Conservation (phyloP, 371 early-diverging fungal species). For the Apophysomyces sp. region DNA sequence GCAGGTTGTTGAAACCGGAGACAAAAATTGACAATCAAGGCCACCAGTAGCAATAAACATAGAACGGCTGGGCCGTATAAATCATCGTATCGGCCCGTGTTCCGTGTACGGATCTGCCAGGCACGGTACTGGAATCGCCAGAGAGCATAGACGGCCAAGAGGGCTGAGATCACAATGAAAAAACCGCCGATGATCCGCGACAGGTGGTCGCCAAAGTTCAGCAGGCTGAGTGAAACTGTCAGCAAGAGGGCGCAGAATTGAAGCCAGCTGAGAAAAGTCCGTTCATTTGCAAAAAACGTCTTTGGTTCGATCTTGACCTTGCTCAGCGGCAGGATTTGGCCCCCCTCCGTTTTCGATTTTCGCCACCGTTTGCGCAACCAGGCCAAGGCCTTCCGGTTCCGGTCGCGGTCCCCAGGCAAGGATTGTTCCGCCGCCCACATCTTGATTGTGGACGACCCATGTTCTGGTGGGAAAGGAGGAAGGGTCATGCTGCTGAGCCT, state of each 20-base stretch:
- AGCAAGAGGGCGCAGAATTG: conserved; percentile 73
- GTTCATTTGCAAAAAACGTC: conserved; percentile 97
- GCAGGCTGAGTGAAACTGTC: conserved; percentile 69
- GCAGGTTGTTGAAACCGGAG: neutral
- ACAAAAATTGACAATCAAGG: conserved; percentile 73
- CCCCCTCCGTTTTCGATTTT: conserved; percentile 15
- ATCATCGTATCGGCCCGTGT: conserved; percentile 56
- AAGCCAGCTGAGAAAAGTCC: conserved; percentile 93
- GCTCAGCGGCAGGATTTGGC: conserved; percentile 38
- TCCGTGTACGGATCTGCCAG: conserved; percentile 53
- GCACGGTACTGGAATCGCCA: conserved; percentile 86
- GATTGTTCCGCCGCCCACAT: neutral
- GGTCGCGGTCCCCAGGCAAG: neutral
- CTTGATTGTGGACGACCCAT: neutral
- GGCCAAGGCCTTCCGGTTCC: neutral
- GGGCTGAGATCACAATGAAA: conserved; percentile 65
- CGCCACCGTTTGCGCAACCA: neutral
- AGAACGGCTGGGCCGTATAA: conserved; percentile 71
- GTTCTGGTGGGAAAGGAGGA: neutral
- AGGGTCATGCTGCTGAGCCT: too few relatives aligned
- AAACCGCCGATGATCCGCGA: conserved; percentile 65
- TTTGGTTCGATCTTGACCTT: conserved; percentile 95
- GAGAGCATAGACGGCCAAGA: conserved; percentile 74
- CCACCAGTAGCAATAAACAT: conserved; percentile 72
- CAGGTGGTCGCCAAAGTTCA: conserved; percentile 79